Base-by-base conservation (phyloP, 495 filamentous ascomycete genomes). In the Terfezia boudieri region DNA sequence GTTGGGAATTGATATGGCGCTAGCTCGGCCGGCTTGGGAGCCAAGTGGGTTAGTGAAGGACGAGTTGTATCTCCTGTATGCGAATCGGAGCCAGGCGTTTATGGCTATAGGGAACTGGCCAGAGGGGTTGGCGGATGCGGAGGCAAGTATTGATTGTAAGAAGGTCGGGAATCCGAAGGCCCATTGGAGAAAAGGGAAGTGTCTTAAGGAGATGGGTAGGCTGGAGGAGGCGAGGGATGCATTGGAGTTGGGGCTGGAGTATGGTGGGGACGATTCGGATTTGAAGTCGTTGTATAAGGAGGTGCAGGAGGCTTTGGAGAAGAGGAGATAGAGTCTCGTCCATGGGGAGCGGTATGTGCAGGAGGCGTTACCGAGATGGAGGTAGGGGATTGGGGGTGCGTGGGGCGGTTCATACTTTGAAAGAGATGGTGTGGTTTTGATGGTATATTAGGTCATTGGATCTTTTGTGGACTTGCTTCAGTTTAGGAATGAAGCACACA, bases 111-210 rank as follows among this genome's bases (percentile, higher is more conserved):
- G 74, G 68, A 71, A 73, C 49, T 98, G 88, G 87, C 70, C 82
- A 6, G 86, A 90, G 72, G 90, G 74, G 4, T 72, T 81, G 22
- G 70, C 81, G 4, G 90, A 98, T 70, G 84, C 84, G n/a, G 80
- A 86, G 71, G 70, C 73, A 6, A 89, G 83, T 62, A 82, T 94
- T n/a, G 89, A 94, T 69, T 76, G 82, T 55, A 94, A 92, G 77
- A 72, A 77, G 53, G 71, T 76, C 48, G 85, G 80, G 35, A 95
- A 98, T 69, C 79, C 83, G 8, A 96, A 95, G 79, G 88, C 81
- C 2, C 95, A 87, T 83, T 95, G 84, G 80, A 70, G 89, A 50
- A 70, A 83, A 57, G 87, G 81, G 9, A 79, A 76, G 70, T 87
- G 81, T 67, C 70, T 94, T 64, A 67, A 79, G 53, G 90, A 98